Evolutionary conservation across 345 rosid species (phyloP).

Genomic region (Anastatica hierochuntica): DNA sequence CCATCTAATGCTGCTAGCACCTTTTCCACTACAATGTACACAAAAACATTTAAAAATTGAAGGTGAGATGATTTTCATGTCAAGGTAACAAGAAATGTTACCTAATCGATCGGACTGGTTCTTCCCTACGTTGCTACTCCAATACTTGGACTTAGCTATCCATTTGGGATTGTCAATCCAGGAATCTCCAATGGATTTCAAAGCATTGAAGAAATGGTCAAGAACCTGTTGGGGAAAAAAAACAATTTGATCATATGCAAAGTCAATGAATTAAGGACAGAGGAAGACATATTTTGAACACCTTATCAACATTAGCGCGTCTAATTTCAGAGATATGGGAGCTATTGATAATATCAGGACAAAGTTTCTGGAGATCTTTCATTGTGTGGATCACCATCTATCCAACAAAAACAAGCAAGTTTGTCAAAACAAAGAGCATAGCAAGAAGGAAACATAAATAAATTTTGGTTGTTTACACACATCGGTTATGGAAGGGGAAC

Average conservation of each 20-base stretch:
- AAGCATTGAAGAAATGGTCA: constrained; percentile 35
- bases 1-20: constrained; percentile 50
- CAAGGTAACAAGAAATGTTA: background rate
- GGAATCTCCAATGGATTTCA: constrained; percentile 57
- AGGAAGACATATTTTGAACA: constrained; percentile 8
- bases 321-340: constrained; percentile 35
- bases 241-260: background rate
- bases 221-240: constrained; percentile 31
- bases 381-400: constrained; percentile 60
- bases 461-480: constrained; percentile 27
- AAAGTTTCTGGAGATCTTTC: constrained; percentile 49
- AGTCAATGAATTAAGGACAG: background rate
- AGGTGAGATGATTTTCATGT: background rate
- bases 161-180: constrained; percentile 45
- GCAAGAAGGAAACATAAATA: no score
- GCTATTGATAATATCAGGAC: constrained; percentile 47
- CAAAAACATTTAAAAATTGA: background rate
- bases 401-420: constrained; percentile 5
- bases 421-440: background rate
- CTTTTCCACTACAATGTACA: constrained; percentile 35
- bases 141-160: constrained; percentile 38
- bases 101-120: constrained; percentile 43
- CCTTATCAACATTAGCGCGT: constrained; percentile 44
- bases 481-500: constrained; percentile 39
- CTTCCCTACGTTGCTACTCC: constrained; percentile 30